Evolutionary conservation across 257 asterid genomes (phyloP).

Genomic region (Osmanthus fragrans): DNA sequence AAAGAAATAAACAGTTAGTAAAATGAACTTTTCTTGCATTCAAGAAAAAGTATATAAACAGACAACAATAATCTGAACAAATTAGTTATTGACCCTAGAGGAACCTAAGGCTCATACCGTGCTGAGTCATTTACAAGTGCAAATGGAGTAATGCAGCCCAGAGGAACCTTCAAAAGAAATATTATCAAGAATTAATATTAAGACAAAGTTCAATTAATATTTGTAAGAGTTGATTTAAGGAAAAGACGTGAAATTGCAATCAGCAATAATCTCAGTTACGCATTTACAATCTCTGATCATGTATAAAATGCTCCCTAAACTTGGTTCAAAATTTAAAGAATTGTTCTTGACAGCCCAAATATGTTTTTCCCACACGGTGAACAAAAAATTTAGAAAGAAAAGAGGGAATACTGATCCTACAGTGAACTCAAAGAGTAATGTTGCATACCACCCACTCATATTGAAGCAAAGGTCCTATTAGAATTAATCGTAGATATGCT

Average conservation of each 20-base stretch:
- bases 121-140: conserved; percentile 89
- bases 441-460: neutral
- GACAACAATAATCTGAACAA: neutral
- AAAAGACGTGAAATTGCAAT: neutral
- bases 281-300: neutral
- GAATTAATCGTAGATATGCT: neutral
- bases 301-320: neutral
- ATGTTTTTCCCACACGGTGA: neutral
- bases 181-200: conserved; percentile 5
- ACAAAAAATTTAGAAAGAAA: no score
- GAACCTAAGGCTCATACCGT: conserved; percentile 42
- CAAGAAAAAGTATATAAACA: neutral
- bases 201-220: conserved; percentile 6
- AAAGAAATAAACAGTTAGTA: conserved; percentile 19
- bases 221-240: conserved; percentile 16
- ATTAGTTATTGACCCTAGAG: neutral
- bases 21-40: conserved; percentile 4
- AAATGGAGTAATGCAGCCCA: conserved; percentile 92
- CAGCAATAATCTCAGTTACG: neutral
- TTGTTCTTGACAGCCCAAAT: neutral
- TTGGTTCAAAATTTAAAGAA: neutral
- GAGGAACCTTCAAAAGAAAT: conserved; percentile 65
- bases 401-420: neutral
- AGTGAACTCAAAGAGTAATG: neutral
- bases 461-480: neutral